phyloP scores from a whole-genome alignment of 805 yeast genomes.

The Nakazawaea populi region DNA sequence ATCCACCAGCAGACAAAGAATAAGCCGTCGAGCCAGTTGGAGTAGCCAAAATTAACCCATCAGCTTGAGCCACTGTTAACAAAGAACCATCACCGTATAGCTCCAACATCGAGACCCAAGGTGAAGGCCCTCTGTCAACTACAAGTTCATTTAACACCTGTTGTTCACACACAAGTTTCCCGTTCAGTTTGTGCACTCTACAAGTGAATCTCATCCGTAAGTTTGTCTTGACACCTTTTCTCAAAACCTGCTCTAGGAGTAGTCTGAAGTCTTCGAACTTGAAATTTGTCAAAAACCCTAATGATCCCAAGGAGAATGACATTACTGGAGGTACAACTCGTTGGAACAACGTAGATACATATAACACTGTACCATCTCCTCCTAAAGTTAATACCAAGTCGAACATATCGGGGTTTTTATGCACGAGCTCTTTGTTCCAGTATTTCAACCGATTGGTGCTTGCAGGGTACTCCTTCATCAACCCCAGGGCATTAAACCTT shows the following conservation, averaged over 20 bases:
- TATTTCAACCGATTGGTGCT: constrained; percentile 45
- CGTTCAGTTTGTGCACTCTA: constrained; percentile 52
- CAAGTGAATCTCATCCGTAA: constrained; percentile 87
- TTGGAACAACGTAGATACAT: constrained; percentile 83
- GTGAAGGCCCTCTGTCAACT: constrained; percentile 90
- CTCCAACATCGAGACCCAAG: constrained; percentile 85
- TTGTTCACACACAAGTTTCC: constrained; percentile 53
- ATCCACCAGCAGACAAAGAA: constrained; percentile 92
- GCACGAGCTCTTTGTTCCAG: constrained; percentile 64
- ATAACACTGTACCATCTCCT: constrained; percentile 94
- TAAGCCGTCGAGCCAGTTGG: constrained; percentile 98
- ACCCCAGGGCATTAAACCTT: constrained; percentile 54
- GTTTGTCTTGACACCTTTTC: constrained; percentile 69
- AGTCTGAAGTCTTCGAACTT: constrained; percentile 66
- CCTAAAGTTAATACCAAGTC: constrained; percentile 88
- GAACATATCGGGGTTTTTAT: constrained; percentile 37
- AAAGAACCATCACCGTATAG: constrained; percentile 82
- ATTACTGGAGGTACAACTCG: constrained; percentile 86
- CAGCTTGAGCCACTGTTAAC: constrained; percentile 88
- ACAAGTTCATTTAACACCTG: constrained; percentile 88
- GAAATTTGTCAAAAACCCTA: constrained; percentile 89
- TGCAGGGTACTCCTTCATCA: constrained; percentile 39
- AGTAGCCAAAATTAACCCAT: constrained; percentile 86
- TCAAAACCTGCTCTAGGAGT: constrained; percentile 50
- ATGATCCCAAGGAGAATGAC: constrained; percentile 82